Evolutionary conservation across 2,329 filamentous ascomycete species (phyloP).

Genomic region (Diplocarpon rosae): DNA sequence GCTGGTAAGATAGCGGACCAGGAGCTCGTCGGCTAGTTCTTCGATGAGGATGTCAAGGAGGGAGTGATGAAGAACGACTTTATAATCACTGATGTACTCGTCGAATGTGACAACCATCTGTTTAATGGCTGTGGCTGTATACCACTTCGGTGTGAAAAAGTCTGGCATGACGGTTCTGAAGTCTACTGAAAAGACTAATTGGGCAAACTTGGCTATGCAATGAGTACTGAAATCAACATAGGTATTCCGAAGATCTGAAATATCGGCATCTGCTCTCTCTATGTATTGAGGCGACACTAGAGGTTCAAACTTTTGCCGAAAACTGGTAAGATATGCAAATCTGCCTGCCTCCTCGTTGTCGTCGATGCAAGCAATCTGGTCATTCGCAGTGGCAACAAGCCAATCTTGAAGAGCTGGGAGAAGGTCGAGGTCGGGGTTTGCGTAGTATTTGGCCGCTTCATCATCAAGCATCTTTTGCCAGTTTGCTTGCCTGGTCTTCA

Average conservation of each 20-base stretch:
- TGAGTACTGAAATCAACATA: conserved; percentile 93
- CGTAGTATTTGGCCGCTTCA: conserved; percentile 66
- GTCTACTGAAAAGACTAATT: conserved; percentile 82
- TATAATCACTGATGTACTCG: conserved; percentile 87
- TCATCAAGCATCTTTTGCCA: conserved; percentile 86
- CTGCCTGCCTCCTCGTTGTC: conserved; percentile 70
- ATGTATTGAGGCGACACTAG: conserved; percentile 73
- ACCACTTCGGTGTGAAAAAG: conserved; percentile 90
- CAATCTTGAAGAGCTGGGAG: conserved; percentile 85
- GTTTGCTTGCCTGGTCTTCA: conserved; percentile 70
- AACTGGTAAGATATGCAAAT: conserved; percentile 74
- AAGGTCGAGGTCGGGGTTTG: conserved; percentile 45
- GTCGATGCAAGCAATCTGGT: conserved; percentile 97
- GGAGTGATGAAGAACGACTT: conserved; percentile 71
- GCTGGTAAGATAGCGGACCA: conserved; percentile 71
- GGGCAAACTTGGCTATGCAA: conserved; percentile 79
- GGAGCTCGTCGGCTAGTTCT: conserved; percentile 83
- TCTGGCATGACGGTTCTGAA: conserved; percentile 73
- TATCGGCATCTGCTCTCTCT: conserved; percentile 60
- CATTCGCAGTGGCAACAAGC: conserved; percentile 93
- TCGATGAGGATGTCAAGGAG: conserved; percentile 87
- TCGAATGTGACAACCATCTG: conserved; percentile 92
- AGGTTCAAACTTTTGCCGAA: conserved; percentile 72
- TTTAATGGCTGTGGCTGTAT: conserved; percentile 74
- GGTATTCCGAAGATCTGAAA: conserved; percentile 69